Evolutionary conservation across 768 basidiomycete species (phyloP), one percentile per base, ranked within the genome.

Genomic region (Amanita molliuscula): DNA sequence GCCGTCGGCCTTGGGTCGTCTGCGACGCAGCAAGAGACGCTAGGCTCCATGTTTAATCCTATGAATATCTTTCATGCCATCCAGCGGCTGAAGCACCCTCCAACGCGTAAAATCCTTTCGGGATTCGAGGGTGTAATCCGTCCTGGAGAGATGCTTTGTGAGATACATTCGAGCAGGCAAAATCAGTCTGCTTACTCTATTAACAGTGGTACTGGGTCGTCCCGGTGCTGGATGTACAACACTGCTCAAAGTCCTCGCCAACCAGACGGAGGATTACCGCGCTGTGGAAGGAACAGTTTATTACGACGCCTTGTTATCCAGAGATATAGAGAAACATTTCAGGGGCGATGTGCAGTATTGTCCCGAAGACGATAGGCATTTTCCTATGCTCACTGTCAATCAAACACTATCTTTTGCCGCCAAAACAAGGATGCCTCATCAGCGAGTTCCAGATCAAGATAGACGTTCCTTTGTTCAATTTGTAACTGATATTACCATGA

Each of bases 181-280:
- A 25, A 43, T 21, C 44, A 3, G 16, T 50, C 4, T 57, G 15
- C 21, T 37, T 9, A 36, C 10, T 26, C n/a, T 21, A 11, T 47
- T 18, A 8, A 47, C 15, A 86, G 85, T 94, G 13, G 90, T 92
- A 9, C 76, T 93, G 21, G 91, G 91, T 20, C 75, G 88, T 26
- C 91, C 91, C 0, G 86, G 86, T 11, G 81, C 88, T 0, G 91
- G 92, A 2, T 94, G 91, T 61, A 81, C 77, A 25, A 90, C 92
- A 0, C 72, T 96, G 44, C 76, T 96, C 48, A 91, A 91, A 63
- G 75, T 76, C 0, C 75, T 95, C 44, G 75, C 91, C 15, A 92
- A 93, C 60, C 79, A 82, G 54, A 77, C 81, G 1, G 67, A 70
- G 3, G 84, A 84, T 52, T 94, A 75, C 57, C 72, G 87, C 50